A percentile compares a stretch with the other conserved stretches of the same genome.
Conservation (phyloP, 1,284 basidiomycete species). For the Cystobasidium pallidum region DNA sequence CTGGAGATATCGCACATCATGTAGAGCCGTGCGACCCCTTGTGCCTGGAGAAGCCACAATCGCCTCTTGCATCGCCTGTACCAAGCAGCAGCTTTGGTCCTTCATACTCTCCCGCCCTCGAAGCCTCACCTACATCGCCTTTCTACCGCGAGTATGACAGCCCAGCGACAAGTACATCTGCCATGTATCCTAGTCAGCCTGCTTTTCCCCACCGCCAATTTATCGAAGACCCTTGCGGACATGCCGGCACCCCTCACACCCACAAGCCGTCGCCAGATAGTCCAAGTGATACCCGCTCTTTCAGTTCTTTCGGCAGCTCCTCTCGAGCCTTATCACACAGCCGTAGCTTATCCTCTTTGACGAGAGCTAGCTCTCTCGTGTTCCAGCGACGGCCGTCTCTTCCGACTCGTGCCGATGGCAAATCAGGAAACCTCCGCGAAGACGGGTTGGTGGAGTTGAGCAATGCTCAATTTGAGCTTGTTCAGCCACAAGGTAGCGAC, state of each 20-base stretch:
- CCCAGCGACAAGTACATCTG: not conserved
- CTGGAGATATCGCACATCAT: not conserved
- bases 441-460: conserved; percentile 7
- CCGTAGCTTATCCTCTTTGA: conserved; percentile 29
- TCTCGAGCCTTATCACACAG: conserved; percentile 4
- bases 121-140: not conserved
- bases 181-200: not conserved
- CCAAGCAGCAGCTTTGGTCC: not conserved
- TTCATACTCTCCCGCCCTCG: not conserved
- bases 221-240: not conserved
- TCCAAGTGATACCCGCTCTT: not conserved
- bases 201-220: not conserved
- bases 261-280: not conserved
- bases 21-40: not conserved
- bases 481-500: conserved; percentile 5
- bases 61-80: conserved; percentile 1
- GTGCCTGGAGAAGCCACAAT: not conserved
- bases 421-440: not conserved
- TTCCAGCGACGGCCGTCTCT: conserved; percentile 27
- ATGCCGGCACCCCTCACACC: not conserved
- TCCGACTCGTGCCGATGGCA: conserved; percentile 8
- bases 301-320: not conserved
- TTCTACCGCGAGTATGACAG: not conserved
- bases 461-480: conserved; percentile 35
- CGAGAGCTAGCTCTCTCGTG: conserved; percentile 7